Evolutionary conservation across 768 basidiomycete genomes (phyloP).

Genomic region (Pseudohyphozyma bogoriensis): DNA sequence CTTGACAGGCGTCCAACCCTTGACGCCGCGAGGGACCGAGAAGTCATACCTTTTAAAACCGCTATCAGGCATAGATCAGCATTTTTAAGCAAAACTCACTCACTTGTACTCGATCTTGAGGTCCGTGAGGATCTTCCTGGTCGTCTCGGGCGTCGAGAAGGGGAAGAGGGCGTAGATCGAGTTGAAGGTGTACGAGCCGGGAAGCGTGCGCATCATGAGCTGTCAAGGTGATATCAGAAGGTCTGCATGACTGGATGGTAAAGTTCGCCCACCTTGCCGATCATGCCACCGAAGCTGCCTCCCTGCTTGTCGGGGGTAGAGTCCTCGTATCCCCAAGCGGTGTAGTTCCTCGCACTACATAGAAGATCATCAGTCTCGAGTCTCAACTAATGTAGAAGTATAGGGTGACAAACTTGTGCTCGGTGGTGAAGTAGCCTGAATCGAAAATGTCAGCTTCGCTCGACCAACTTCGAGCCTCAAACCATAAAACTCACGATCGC

Average conservation of each 20-base stretch:
- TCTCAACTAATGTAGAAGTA: constrained; percentile 62
- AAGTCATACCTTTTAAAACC: no score
- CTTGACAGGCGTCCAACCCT: not conserved
- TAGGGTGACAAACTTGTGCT: constrained; percentile 47
- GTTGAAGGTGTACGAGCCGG: constrained; percentile 54
- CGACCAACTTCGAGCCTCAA: constrained; percentile 43
- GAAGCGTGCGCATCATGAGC: constrained; percentile 60
- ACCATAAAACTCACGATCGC: constrained; percentile 72
- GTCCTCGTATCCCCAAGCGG: constrained; percentile 56
- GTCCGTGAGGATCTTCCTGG: constrained; percentile 8
- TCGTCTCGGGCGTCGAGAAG: constrained; percentile 41
- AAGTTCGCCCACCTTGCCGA: constrained; percentile 27
- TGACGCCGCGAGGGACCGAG: not conserved
- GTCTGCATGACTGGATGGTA: constrained; percentile 38
- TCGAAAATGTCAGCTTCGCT: not conserved
- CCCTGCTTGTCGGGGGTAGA: constrained; percentile 14
- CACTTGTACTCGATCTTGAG: not conserved
- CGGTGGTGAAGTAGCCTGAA: constrained; percentile 6
- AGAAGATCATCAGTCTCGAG: constrained; percentile 59
- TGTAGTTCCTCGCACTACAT: constrained; percentile 54
- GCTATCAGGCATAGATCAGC: no score
- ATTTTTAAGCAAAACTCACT: no score
- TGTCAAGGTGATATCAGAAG: constrained; percentile 43
- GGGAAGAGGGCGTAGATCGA: constrained; percentile 72
- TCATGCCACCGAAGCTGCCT: constrained; percentile 18